These are phyloP conservation scores for Hanseniaspora vineae DNA, from an alignment of 805 yeast genomes.

Conservation along the genomic window DNA sequence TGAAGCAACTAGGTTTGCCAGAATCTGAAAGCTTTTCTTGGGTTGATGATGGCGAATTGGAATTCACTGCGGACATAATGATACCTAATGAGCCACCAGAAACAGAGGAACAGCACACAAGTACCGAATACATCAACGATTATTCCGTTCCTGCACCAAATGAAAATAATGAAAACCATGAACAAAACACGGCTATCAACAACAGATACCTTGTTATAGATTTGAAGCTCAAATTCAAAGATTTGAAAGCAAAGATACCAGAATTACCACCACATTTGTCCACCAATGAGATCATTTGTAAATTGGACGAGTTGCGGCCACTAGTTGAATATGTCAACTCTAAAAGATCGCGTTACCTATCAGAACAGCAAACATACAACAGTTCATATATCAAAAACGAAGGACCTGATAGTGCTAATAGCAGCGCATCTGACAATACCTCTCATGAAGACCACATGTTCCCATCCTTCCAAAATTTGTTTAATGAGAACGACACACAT, in stretches of 20 bases:
- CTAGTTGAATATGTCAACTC: constrained; percentile 49
- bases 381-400: constrained; percentile 3
- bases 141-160: constrained; percentile 5
- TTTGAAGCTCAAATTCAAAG: constrained; percentile 49
- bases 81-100: constrained; percentile 35
- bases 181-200: neutral
- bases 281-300: constrained; percentile 41
- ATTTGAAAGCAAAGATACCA: constrained; percentile 46
- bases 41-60: constrained; percentile 60
- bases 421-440: constrained; percentile 13
- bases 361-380: constrained; percentile 9
- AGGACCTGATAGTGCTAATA: neutral
- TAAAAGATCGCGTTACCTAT: constrained; percentile 20
- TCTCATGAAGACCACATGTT: constrained; percentile 19
- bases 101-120: constrained; percentile 2
- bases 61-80: constrained; percentile 59
- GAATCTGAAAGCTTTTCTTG: constrained; percentile 43
- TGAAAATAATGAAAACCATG: constrained; percentile 5
- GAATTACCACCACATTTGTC: constrained; percentile 36
- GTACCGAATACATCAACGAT: constrained; percentile 4
- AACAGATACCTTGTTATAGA: constrained; percentile 52
- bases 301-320: constrained; percentile 46
- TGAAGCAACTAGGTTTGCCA: constrained; percentile 25
- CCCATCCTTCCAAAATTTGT: constrained; percentile 13
- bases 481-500: constrained; percentile 18